Conservation (phyloP, 2,329 filamentous ascomycete species). For the Dothistroma pini region DNA sequence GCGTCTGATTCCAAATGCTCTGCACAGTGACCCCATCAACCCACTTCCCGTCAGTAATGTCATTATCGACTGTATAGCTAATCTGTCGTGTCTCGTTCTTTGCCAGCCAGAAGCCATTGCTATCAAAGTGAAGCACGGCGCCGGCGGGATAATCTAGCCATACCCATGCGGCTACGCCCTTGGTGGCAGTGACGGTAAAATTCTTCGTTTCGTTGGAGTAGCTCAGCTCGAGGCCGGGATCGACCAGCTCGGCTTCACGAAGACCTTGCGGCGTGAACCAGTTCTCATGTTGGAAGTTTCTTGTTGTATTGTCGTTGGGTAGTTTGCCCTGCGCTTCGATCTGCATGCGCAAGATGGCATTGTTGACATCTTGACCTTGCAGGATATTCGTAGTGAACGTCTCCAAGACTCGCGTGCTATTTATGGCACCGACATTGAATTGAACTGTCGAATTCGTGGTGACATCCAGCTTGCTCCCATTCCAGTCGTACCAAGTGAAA, state of each 20-base stretch:
- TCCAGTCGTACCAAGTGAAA: constrained; percentile 52
- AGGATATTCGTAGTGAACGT: constrained; percentile 39
- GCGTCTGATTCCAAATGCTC: constrained; percentile 51
- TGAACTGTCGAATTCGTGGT: constrained; percentile 28
- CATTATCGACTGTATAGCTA: constrained; percentile 46
- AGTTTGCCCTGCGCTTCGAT: constrained; percentile 45
- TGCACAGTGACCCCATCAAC: constrained; percentile 46
- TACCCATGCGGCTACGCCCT: constrained; percentile 51
- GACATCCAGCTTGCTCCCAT: constrained; percentile 43
- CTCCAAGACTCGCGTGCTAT: constrained; percentile 48
- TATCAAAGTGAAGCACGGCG: constrained; percentile 50
- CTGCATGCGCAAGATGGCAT: constrained; percentile 45
- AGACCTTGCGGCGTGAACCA: constrained; percentile 50
- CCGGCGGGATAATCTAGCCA: constrained; percentile 54
- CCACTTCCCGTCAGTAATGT: constrained; percentile 45
- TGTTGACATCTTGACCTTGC: constrained; percentile 28
- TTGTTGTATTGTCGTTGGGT: constrained; percentile 43
- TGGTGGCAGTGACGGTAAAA: constrained; percentile 49
- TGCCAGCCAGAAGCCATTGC: constrained; percentile 52
- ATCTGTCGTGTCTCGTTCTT: constrained; percentile 46
- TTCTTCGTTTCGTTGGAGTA: constrained; percentile 32
- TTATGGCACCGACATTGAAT: constrained; percentile 50
- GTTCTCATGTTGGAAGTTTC: constrained; percentile 49
- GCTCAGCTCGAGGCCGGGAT: constrained; percentile 46
- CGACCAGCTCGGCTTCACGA: constrained; percentile 44